A percentile compares a stretch with the other conserved stretches of the same genome.
phyloP scores from a whole-genome alignment of 139 green algal genomes.

The Yamagishiella unicocca region DNA sequence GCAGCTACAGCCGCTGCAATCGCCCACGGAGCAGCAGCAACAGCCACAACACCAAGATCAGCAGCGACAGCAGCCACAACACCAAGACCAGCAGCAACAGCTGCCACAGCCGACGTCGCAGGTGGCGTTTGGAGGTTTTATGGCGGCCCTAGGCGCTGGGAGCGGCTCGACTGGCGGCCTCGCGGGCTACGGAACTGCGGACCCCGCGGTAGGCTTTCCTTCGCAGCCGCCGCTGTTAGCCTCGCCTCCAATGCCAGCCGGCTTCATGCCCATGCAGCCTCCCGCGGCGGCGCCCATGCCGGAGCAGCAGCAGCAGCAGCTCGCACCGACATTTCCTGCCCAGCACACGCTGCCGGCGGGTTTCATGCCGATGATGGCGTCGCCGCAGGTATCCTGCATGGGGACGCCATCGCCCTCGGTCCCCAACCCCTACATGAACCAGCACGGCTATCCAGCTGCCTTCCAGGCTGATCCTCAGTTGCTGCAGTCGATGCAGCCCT shows the following conservation, averaged over 20 bases:
- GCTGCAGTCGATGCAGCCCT: background rate
- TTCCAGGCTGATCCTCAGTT: too few relatives aligned
- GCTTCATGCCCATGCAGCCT: background rate
- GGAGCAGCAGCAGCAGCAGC: constrained; percentile 1
- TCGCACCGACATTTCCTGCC: background rate
- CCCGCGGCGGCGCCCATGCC: background rate
- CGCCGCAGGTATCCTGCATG: background rate
- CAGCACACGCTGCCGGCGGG: background rate
- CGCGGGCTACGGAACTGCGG: background rate
- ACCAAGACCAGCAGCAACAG: background rate
- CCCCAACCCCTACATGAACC: too few relatives aligned
- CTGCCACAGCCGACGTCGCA: background rate
- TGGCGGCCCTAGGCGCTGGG: background rate
- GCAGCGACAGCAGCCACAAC: background rate
- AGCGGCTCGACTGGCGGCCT: background rate
- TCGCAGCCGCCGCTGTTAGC: too few relatives aligned
- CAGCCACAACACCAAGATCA: background rate
- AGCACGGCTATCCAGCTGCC: too few relatives aligned
- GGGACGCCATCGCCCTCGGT: too few relatives aligned
- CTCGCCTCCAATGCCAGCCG: too few relatives aligned
- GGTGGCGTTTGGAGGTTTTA: background rate
- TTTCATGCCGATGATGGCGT: background rate
- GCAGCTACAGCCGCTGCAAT: background rate
- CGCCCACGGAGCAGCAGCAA: background rate
- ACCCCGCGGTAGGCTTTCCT: too few relatives aligned